Conservation (phyloP, 2,329 filamentous ascomycete genomes). For the Helotiales sp. region DNA sequence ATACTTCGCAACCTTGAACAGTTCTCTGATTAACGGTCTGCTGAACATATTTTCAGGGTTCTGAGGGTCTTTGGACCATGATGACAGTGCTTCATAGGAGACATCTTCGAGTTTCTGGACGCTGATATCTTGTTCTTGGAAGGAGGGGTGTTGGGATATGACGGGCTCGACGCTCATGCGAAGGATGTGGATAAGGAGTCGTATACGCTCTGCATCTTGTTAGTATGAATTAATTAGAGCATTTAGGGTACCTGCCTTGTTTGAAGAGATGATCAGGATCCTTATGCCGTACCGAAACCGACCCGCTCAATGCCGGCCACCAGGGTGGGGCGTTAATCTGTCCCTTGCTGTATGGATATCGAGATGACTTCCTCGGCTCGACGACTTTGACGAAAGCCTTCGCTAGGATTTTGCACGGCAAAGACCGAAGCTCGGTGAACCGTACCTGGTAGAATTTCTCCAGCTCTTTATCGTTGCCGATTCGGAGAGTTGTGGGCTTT, state of each 20-base stretch:
- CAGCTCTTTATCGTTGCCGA: neutral
- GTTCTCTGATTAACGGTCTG: neutral
- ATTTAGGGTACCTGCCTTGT: neutral
- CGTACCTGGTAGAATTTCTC: neutral
- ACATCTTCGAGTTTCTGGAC: neutral
- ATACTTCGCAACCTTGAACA: conserved; percentile 7
- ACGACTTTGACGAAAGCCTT: conserved; percentile 11
- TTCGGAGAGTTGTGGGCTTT: neutral
- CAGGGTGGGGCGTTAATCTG: neutral
- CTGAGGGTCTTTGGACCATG: neutral
- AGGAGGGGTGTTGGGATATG: neutral
- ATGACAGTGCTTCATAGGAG: neutral
- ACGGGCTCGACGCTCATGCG: neutral
- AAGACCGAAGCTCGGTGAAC: neutral
- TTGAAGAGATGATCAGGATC: neutral
- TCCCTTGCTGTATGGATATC: neutral
- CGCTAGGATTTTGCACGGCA: neutral
- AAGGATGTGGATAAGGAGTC: conserved; percentile 4
- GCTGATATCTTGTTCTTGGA: neutral
- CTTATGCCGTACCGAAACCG: neutral
- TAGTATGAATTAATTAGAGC: neutral
- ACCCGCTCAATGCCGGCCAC: neutral
- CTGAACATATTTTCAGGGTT: neutral
- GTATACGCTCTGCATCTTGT: neutral
- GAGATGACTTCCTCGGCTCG: conserved; percentile 9